phyloP scores from a whole-genome alignment of 140 eudicot genomes.

The Anethum foeniculum region DNA sequence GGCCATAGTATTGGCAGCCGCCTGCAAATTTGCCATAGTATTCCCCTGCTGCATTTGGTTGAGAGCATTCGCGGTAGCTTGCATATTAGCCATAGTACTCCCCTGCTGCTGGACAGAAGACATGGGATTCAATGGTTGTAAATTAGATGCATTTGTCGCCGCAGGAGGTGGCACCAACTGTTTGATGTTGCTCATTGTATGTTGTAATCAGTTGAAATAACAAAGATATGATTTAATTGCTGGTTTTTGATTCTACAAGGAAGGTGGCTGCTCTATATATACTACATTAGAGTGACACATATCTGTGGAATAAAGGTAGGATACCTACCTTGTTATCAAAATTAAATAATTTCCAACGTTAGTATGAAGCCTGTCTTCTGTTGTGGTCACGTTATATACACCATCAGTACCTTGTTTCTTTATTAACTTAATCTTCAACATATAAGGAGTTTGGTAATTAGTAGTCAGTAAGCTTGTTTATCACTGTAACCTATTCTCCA shows the following conservation, averaged over 20 bases:
- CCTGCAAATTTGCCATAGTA: neutral
- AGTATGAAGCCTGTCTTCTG: constrained; percentile 1
- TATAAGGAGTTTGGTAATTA: neutral
- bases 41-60: constrained; percentile 4
- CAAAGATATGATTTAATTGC: neutral
- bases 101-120: constrained; percentile 1
- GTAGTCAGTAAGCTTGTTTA: neutral
- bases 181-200: constrained; percentile 12
- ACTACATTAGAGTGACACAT: neutral
- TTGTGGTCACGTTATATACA: neutral
- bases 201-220: neutral
- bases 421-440: neutral
- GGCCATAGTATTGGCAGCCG: neutral
- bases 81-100: constrained; percentile 1
- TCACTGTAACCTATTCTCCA: neutral
- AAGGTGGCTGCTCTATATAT: neutral
- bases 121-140: neutral
- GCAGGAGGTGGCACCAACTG: constrained; percentile 7
- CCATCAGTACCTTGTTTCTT: neutral
- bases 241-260: neutral
- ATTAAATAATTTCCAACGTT: neutral
- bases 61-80: neutral
- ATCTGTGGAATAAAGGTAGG: neutral
- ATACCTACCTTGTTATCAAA: neutral
- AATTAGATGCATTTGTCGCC: neutral